These are phyloP conservation scores for Lentinula raphanica DNA, from an alignment of 768 basidiomycete genomes.

Conservation along the genomic window DNA sequence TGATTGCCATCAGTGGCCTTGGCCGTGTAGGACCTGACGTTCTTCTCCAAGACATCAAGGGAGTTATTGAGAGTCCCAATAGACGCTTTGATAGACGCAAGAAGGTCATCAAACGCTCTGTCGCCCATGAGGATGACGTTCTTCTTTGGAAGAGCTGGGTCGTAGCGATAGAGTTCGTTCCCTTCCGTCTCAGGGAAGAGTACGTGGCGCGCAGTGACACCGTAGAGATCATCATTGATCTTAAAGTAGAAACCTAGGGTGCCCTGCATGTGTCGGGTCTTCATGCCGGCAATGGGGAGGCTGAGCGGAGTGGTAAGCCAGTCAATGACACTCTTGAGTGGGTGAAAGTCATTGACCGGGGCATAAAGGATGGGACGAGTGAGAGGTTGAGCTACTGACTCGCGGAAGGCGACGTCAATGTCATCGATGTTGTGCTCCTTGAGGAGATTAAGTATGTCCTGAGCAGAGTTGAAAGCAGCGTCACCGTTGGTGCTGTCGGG, in stretches of 20 bases:
- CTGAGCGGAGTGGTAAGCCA: conserved; percentile 29
- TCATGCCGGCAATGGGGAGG: conserved; percentile 28
- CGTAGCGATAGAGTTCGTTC: conserved; percentile 26
- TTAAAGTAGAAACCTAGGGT: conserved; percentile 33
- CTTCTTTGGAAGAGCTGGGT: conserved; percentile 24
- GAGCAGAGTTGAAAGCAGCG: conserved; percentile 19
- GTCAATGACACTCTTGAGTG: conserved; percentile 30
- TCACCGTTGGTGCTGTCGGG: conserved; percentile 20
- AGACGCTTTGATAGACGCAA: conserved; percentile 23
- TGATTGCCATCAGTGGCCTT: conserved; percentile 8
- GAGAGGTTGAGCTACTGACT: conserved; percentile 15
- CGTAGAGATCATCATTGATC: conserved; percentile 24
- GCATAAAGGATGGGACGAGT: conserved; percentile 24
- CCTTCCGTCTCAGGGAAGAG: conserved; percentile 20
- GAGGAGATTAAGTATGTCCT: conserved; percentile 24
- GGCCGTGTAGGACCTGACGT: conserved; percentile 12
- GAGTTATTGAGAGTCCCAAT: conserved; percentile 16
- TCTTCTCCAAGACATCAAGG: conserved; percentile 17
- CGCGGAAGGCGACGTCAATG: conserved; percentile 24
- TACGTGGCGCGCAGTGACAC: conserved; percentile 27
- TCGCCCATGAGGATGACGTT: conserved; percentile 32
- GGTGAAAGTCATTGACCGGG: conserved; percentile 22
- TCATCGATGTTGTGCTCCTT: conserved; percentile 20
- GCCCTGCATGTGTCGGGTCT: conserved; percentile 27
- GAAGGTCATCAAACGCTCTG: conserved; percentile 22